phyloP scores from a whole-genome alignment of 1,284 basidiomycete species.

The Leccinum solheimii region DNA sequence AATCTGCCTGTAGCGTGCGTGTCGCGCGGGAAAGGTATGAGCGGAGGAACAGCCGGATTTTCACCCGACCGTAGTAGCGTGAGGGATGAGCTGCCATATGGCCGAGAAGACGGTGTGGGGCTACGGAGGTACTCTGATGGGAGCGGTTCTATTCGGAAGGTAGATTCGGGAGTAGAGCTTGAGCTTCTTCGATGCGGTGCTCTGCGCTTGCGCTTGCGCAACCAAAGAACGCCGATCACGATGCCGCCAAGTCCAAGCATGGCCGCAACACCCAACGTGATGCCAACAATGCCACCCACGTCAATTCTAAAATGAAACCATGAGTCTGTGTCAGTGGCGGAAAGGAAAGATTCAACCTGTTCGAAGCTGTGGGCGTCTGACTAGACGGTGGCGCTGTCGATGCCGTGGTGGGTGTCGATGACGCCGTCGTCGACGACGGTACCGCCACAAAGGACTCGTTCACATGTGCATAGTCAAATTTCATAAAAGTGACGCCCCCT shows the following conservation, averaged over 20 bases:
- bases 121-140: constrained; percentile 1
- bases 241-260: background rate
- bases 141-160: constrained; percentile 9
- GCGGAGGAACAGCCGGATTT: constrained; percentile 1
- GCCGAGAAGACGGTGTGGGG: background rate
- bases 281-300: constrained; percentile 22
- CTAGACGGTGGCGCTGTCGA: constrained; percentile 8
- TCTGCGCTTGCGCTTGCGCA: constrained; percentile 9
- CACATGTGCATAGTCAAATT: constrained; percentile 29
- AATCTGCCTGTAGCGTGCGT: constrained; percentile 4
- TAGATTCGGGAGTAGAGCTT: background rate
- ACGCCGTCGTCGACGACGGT: background rate
- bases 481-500: constrained; percentile 22
- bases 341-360: constrained; percentile 12
- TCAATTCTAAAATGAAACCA: constrained; percentile 9
- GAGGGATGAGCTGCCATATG: background rate
- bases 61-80: background rate
- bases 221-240: constrained; percentile 12
- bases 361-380: constrained; percentile 6
- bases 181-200: background rate
- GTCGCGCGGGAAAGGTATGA: constrained; percentile 12
- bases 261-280: constrained; percentile 17
- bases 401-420: constrained; percentile 8
- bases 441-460: constrained; percentile 24
- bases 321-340: constrained; percentile 7